phyloP scores from a whole-genome alignment of 2,329 filamentous ascomycete species.

The Pyrenophora teres region DNA sequence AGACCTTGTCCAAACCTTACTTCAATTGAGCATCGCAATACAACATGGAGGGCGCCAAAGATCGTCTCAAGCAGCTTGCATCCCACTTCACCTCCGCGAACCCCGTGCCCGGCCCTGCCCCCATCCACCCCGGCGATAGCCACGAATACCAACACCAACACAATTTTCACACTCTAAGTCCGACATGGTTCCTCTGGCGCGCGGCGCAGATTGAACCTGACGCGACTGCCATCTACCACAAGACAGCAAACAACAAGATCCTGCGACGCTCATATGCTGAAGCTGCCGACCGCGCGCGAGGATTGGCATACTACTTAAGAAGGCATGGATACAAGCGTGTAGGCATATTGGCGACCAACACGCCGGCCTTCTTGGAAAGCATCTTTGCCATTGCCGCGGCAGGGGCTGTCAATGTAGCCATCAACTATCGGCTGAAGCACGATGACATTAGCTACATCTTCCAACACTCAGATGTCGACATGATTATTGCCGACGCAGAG shows the following conservation, averaged over 20 bases:
- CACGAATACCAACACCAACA: conserved; percentile 53
- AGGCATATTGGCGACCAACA: conserved; percentile 88
- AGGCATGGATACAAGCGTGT: conserved; percentile 76
- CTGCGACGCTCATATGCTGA: conserved; percentile 79
- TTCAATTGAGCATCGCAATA: neutral
- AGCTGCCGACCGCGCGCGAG: conserved; percentile 82
- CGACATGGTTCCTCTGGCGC: conserved; percentile 83
- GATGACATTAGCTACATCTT: conserved; percentile 93
- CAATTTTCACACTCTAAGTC: conserved; percentile 79
- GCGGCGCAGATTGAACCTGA: conserved; percentile 87
- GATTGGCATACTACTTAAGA: conserved; percentile 83
- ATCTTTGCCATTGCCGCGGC: conserved; percentile 87
- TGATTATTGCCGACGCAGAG: conserved; percentile 85
- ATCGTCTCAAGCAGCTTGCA: conserved; percentile 45
- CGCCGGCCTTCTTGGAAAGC: conserved; percentile 88
- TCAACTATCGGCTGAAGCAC: conserved; percentile 75
- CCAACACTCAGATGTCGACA: conserved; percentile 81
- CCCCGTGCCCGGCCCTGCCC: conserved; percentile 38
- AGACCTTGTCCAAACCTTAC: neutral
- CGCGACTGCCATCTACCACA: conserved; percentile 78
- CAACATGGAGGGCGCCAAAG: conserved; percentile 21
- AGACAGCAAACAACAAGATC: conserved; percentile 75
- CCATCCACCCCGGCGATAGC: conserved; percentile 45
- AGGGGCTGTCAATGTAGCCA: conserved; percentile 74
- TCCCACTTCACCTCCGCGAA: conserved; percentile 44